Percentiles rank a stretch among this genome's conserved stretches.
These are phyloP conservation scores for Solanum medicagineum DNA, from an alignment of 257 asterid genomes.

Conservation along the genomic window DNA sequence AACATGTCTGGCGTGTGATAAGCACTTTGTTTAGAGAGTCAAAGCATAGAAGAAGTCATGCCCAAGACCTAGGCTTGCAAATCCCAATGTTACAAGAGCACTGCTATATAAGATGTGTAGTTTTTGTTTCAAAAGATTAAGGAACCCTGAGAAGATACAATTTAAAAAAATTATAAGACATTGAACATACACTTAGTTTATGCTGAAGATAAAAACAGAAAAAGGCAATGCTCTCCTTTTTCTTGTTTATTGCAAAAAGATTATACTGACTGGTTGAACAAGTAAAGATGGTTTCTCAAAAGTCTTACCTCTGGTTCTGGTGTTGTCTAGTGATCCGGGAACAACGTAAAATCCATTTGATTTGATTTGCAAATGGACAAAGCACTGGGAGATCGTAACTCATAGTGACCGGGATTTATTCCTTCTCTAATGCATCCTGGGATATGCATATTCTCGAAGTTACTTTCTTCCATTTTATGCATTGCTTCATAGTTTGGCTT, in stretches of 20 bases:
- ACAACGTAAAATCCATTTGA: not conserved
- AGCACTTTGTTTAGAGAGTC: not conserved
- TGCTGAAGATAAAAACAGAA: not conserved
- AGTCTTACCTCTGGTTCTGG: not conserved
- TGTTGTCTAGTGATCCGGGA: not conserved
- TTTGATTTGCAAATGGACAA: not conserved
- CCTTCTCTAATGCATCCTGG: not conserved
- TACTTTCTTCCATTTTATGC: not conserved
- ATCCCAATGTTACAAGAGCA: not conserved
- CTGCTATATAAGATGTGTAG: not conserved
- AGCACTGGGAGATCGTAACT: not conserved
- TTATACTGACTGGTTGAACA: not conserved
- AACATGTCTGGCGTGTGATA: not conserved
- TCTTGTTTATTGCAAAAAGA: not conserved
- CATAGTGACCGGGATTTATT: not conserved
- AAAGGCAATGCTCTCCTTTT: not conserved
- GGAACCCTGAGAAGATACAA: conserved; percentile 1
- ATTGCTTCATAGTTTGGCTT: not conserved
- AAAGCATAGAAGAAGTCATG: conserved; percentile 10
- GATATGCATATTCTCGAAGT: not conserved
- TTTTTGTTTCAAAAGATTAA: not conserved
- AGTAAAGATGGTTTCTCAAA: not conserved
- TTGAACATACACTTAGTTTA: not conserved
- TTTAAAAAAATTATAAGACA: not conserved
- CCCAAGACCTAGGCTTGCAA: conserved; percentile 4